Conservation (phyloP, 2,329 filamentous ascomycete species). For the Fusarium irregulare region DNA sequence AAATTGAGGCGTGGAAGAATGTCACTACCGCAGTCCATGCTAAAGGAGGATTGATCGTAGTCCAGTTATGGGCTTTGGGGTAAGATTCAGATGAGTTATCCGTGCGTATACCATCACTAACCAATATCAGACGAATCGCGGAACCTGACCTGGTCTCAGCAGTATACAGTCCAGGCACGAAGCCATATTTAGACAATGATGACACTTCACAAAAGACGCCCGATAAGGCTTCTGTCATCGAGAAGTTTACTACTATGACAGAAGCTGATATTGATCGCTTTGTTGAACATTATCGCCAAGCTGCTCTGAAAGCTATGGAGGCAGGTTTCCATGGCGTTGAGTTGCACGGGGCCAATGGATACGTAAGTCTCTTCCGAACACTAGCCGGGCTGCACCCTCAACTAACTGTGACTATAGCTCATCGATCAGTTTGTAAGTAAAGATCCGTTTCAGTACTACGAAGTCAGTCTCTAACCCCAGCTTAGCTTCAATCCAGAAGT, state of each 20-base stretch:
- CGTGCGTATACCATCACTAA: background rate
- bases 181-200: conserved; percentile 1
- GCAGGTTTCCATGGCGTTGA: conserved; percentile 71
- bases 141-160: conserved; percentile 24
- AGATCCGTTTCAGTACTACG: fast-evolving
- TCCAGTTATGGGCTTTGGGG: conserved; percentile 72
- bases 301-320: conserved; percentile 65
- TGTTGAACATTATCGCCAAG: conserved; percentile 68
- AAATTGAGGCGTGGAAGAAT: conserved; percentile 69
- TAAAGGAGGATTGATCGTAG: conserved; percentile 69
- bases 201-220: background rate
- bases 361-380: conserved; percentile 52
- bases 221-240: conserved; percentile 49
- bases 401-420: conserved; percentile 16
- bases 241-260: conserved; percentile 58
- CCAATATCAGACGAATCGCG: conserved; percentile 16
- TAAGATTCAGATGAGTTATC: conserved; percentile 53
- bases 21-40: conserved; percentile 72
- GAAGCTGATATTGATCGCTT: conserved; percentile 71
- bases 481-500: conserved; percentile 53
- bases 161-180: conserved; percentile 27
- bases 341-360: conserved; percentile 67
- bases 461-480: background rate
- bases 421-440: conserved; percentile 66
- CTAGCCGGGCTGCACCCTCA: fast-evolving